Percentiles rank a stretch among this genome's conserved stretches.
These are phyloP conservation scores for Raffaelea ambrosiae DNA, from an alignment of 2,329 filamentous ascomycete species.

Conservation along the genomic window DNA sequence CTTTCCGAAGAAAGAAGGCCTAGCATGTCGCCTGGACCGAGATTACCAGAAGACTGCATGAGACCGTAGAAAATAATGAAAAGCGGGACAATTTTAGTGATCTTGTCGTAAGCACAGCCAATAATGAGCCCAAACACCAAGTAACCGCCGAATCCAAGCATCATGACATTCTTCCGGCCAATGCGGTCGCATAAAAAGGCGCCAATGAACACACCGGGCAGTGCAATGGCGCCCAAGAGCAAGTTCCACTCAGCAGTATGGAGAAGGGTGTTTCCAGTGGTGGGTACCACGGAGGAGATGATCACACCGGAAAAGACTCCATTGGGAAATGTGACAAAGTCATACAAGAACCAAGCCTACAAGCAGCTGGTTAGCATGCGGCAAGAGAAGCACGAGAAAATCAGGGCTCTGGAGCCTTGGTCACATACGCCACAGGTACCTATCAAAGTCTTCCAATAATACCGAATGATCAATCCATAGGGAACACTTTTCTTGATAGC, in stretches of 20 bases:
- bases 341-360: slow-evolving; percentile 43
- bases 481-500: slow-evolving; percentile 34
- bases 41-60: slow-evolving; percentile 37
- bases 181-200: slow-evolving; percentile 13
- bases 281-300: slow-evolving; percentile 22
- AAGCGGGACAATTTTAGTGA: slow-evolving; percentile 36
- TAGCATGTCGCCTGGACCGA: slow-evolving; percentile 39
- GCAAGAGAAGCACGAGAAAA: not conserved
- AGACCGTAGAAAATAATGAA: slow-evolving; percentile 44
- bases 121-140: slow-evolving; percentile 18
- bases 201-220: slow-evolving; percentile 13
- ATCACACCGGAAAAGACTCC: slow-evolving; percentile 48
- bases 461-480: slow-evolving; percentile 35
- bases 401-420: no score
- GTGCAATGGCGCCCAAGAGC: slow-evolving; percentile 17
- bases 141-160: slow-evolving; percentile 13
- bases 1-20: slow-evolving; percentile 40
- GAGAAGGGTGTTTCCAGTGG: slow-evolving; percentile 9
- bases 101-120: slow-evolving; percentile 25
- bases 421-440: slow-evolving; percentile 33
- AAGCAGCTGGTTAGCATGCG: no score
- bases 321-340: slow-evolving; percentile 47
- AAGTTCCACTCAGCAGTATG: slow-evolving; percentile 19
- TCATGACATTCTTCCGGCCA: slow-evolving; percentile 16
- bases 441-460: slow-evolving; percentile 39